Evolutionary conservation across 2,329 filamentous ascomycete genomes (phyloP).

Genomic region (Thyridium curvatum): DNA sequence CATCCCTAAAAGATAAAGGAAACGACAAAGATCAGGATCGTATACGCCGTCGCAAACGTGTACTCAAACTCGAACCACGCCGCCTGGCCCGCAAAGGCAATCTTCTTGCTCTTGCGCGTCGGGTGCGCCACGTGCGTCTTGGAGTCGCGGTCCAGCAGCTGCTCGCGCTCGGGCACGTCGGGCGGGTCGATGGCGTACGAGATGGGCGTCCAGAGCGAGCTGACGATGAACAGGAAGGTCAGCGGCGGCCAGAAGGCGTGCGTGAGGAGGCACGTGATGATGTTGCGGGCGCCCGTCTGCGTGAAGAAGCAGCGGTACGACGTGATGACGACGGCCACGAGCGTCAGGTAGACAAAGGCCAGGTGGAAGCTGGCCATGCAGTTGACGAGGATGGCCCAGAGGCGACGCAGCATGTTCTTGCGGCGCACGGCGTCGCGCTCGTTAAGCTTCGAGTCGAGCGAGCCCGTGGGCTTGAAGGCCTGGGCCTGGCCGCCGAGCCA

Average conservation of each 20-base stretch:
- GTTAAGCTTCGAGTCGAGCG: constrained; percentile 46
- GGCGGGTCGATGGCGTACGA: constrained; percentile 57
- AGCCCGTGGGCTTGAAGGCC: constrained; percentile 56
- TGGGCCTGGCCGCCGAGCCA: constrained; percentile 54
- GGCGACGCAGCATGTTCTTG: constrained; percentile 44
- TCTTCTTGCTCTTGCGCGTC: constrained; percentile 31
- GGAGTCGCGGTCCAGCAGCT: constrained; percentile 47
- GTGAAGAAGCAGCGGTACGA: constrained; percentile 42
- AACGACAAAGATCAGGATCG: constrained; percentile 40
- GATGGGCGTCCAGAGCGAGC: constrained; percentile 51
- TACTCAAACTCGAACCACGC: constrained; percentile 52
- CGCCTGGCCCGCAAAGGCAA: constrained; percentile 31
- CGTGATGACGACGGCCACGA: constrained; percentile 42
- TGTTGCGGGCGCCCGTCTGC: constrained; percentile 26
- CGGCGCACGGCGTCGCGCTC: constrained; percentile 48
- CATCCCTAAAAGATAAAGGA: too few relatives aligned
- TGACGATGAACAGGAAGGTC: constrained; percentile 49
- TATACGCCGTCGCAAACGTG: constrained; percentile 42
- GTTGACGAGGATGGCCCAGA: constrained; percentile 48
- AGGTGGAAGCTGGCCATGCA: constrained; percentile 51
- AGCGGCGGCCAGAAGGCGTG: constrained; percentile 58
- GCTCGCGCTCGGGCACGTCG: constrained; percentile 47
- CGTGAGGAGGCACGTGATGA: constrained; percentile 47
- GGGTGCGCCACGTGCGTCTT: constrained; percentile 49
- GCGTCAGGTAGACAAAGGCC: constrained; percentile 44